Evolutionary conservation across 106 monocot genomes (phyloP).

Genomic region (Dendrobium huoshanense): DNA sequence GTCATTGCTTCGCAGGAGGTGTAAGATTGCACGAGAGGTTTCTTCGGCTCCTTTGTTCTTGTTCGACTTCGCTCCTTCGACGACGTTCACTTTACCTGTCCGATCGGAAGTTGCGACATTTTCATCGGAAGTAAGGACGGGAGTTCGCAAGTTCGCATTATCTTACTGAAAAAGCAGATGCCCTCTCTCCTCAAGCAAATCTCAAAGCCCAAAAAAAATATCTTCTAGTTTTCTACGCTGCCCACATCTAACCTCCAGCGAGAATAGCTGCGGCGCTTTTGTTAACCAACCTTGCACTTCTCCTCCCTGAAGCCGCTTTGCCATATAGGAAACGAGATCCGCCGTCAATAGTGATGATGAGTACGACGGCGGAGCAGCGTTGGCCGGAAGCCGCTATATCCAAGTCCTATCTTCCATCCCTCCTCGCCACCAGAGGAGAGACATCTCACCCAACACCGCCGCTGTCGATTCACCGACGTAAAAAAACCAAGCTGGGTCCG

Average conservation of each 20-base stretch:
- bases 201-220: neutral
- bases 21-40: no score
- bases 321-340: constrained; percentile 1
- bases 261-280: constrained; percentile 8
- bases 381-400: neutral
- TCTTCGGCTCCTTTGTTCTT: no score
- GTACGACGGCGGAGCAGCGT: neutral
- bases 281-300: constrained; percentile 21
- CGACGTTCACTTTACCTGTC: no score
- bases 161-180: neutral
- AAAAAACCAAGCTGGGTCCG: constrained; percentile 6
- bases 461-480: neutral
- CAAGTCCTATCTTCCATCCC: neutral
- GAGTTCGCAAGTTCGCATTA: no score
- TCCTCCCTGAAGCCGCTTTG: neutral
- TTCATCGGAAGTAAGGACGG: no score
- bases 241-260: no score
- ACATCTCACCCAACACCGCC: neutral
- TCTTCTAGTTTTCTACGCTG: neutral
- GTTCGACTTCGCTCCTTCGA: no score
- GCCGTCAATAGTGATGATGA: neutral
- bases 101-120: no score
- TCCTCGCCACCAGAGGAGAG: neutral
- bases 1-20: no score
- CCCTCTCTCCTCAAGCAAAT: no score